A percentile compares a stretch with the other conserved stretches of the same genome.
Evolutionary conservation across 257 asterid genomes (phyloP).

Genomic region (Nemophila menziesii): DNA sequence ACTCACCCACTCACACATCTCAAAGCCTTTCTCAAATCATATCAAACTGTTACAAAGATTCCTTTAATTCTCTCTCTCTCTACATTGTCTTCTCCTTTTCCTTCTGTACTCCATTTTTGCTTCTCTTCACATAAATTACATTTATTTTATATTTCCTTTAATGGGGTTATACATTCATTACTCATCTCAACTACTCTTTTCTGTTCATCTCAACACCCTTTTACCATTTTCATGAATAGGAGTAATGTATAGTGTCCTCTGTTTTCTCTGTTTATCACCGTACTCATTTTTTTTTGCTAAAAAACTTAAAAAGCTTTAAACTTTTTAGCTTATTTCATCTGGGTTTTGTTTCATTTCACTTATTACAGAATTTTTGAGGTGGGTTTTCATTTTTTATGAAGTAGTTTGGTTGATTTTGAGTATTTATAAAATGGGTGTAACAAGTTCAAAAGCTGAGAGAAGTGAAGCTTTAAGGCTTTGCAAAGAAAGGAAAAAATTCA

Average conservation of each 20-base stretch:
- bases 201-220: conserved; percentile 11
- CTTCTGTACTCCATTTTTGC: conserved; percentile 14
- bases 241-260: conserved; percentile 11
- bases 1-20: conserved; percentile 20
- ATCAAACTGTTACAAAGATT: conserved; percentile 16
- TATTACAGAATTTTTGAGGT: neutral
- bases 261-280: conserved; percentile 5
- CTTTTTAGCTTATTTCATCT: conserved; percentile 11
- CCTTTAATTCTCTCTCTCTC: neutral
- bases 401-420: conserved; percentile 14
- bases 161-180: conserved; percentile 11
- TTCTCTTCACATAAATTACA: conserved; percentile 5
- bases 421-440: conserved; percentile 43
- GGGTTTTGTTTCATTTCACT: conserved; percentile 6
- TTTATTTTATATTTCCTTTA: conserved; percentile 16
- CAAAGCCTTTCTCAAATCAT: conserved; percentile 16
- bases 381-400: conserved; percentile 12
- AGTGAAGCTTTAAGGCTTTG: conserved; percentile 71
- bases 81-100: conserved; percentile 8
- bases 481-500: conserved; percentile 70
- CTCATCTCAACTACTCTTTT: conserved; percentile 14
- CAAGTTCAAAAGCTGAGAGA: conserved; percentile 60
- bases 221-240: conserved; percentile 12
- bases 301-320: conserved; percentile 3
- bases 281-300: neutral